Evolutionary conservation across 768 basidiomycete genomes (phyloP).

Genomic region (Naganishia randhawae): DNA sequence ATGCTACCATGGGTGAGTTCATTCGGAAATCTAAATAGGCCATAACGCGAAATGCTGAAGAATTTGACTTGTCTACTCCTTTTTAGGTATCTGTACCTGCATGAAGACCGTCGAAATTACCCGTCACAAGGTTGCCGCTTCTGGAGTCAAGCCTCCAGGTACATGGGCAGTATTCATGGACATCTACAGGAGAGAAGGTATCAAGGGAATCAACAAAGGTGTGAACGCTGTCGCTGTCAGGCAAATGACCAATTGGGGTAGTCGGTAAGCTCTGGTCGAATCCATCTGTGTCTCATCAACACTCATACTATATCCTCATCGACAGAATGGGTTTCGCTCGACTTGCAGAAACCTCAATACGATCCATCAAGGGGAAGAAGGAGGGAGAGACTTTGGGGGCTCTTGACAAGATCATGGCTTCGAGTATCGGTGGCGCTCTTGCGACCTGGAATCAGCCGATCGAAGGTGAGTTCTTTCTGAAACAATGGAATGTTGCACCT

Average conservation of each 20-base stretch:
- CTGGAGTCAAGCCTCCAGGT: conserved; percentile 79
- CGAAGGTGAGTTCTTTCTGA: conserved; percentile 67
- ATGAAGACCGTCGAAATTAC: conserved; percentile 97
- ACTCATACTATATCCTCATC: background rate
- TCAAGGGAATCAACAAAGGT: conserved; percentile 97
- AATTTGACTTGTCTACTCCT: background rate
- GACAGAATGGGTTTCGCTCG: conserved; percentile 92
- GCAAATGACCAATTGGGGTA: conserved; percentile 55
- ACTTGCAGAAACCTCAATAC: conserved; percentile 76
- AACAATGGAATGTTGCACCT: background rate
- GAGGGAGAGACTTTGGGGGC: conserved; percentile 71
- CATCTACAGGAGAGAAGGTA: conserved; percentile 87
- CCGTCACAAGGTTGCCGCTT: conserved; percentile 80
- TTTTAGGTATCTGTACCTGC: conserved; percentile 91
- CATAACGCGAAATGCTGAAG: background rate
- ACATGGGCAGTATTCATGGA: conserved; percentile 93
- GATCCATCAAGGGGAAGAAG: conserved; percentile 69
- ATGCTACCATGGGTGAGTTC: conserved; percentile 96
- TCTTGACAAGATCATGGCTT: conserved; percentile 80
- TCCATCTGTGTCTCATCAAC: background rate
- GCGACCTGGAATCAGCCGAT: conserved; percentile 99
- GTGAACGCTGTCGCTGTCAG: conserved; percentile 65
- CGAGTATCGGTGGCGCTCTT: conserved; percentile 82
- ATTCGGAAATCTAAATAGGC: background rate
- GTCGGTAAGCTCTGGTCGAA: conserved; percentile 37